Conservation (phyloP, 257 asterid genomes). For the Eustoma russellianum region DNA sequence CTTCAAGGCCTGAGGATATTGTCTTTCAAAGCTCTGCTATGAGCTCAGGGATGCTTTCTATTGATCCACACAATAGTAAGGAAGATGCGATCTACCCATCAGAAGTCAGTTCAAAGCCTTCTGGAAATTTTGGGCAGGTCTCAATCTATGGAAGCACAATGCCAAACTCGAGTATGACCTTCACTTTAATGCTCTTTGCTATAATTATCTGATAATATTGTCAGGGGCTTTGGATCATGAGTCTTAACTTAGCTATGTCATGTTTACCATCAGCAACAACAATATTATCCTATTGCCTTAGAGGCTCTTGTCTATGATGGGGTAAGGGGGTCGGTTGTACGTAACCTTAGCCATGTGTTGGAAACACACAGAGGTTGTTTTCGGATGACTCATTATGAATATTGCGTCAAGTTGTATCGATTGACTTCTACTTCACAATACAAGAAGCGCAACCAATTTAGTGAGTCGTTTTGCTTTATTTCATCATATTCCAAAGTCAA, state of each 20-base stretch:
- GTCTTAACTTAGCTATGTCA: not conserved
- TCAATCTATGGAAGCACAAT: constrained; percentile 60
- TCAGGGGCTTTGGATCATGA: not conserved
- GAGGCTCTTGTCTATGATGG: too few relatives aligned
- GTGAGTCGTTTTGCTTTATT: too few relatives aligned
- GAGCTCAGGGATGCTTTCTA: constrained; percentile 34
- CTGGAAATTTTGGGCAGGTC: constrained; percentile 53
- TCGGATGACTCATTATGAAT: too few relatives aligned
- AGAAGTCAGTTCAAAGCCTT: constrained; percentile 53
- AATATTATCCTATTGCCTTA: too few relatives aligned
- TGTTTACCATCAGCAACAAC: too few relatives aligned
- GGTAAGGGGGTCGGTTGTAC: too few relatives aligned
- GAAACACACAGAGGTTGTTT: too few relatives aligned
- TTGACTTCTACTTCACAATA: too few relatives aligned
- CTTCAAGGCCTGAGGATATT: constrained; percentile 47
- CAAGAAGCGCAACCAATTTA: too few relatives aligned
- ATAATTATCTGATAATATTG: not conserved
- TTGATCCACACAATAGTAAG: constrained; percentile 43
- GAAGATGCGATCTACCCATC: constrained; percentile 58
- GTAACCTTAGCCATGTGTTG: too few relatives aligned
- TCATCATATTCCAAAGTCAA: too few relatives aligned
- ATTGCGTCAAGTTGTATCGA: too few relatives aligned
- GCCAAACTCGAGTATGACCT: constrained; percentile 45
- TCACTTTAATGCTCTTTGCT: not conserved
- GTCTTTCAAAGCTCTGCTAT: constrained; percentile 51